Conservation (phyloP, 208 protist species). For the Borovskyia barvae region DNA sequence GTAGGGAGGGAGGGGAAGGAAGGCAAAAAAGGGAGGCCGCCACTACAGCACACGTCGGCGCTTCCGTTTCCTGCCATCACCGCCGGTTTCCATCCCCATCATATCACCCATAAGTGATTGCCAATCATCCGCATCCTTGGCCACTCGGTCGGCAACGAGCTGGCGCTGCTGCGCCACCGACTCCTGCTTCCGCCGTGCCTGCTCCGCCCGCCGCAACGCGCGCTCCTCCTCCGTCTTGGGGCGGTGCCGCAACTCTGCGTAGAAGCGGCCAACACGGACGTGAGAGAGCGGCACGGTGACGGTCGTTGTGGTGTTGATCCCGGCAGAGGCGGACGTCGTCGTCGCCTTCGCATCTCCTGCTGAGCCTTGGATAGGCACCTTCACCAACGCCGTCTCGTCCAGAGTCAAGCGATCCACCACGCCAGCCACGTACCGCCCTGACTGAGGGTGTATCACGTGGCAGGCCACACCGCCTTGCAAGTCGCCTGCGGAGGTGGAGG, state of each 20-base stretch:
- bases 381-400: conserved; percentile 55
- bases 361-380: conserved; percentile 12
- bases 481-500: conserved; percentile 13
- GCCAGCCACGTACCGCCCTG: conserved; percentile 33
- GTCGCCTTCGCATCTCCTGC: neutral
- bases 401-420: conserved; percentile 74
- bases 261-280: conserved; percentile 53
- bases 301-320: neutral
- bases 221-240: conserved; percentile 43
- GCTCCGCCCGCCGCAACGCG: conserved; percentile 35
- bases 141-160: conserved; percentile 37
- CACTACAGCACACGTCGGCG: conserved; percentile 6
- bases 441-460: conserved; percentile 58
- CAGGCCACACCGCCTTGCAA: conserved; percentile 58
- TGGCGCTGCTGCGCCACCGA: conserved; percentile 39
- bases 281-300: conserved; percentile 72
- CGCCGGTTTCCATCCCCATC: conserved; percentile 32
- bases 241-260: conserved; percentile 51
- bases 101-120: conserved; percentile 58
- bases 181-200: conserved; percentile 46
- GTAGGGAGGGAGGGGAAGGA: neutral
- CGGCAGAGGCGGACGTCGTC: neutral
- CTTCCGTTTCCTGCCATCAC: conserved; percentile 8
- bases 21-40: neutral
- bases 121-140: conserved; percentile 73